Evolutionary conservation across 352 stramenopile genomes (phyloP).

Genomic region (Pythium plurisporium): DNA sequence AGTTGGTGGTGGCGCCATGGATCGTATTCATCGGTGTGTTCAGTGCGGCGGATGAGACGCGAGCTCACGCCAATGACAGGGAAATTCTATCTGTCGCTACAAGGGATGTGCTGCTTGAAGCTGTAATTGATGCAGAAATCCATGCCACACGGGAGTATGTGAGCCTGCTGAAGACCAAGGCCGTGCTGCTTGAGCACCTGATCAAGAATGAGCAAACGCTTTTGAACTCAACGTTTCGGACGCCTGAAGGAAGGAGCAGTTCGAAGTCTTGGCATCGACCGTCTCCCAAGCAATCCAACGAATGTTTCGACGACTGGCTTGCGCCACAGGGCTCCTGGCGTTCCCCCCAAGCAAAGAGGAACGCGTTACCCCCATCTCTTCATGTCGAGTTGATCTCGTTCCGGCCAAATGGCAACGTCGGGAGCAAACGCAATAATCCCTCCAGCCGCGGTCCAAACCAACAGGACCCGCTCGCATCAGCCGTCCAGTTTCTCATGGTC

Average conservation of each 20-base stretch:
- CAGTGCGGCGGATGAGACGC: not conserved
- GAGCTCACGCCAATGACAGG: not conserved
- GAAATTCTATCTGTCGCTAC: not conserved
- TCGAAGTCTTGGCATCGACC: slow-evolving; percentile 2
- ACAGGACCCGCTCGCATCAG: not conserved
- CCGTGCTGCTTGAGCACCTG: not conserved
- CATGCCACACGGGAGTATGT: slow-evolving; percentile 8
- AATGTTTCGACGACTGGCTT: slow-evolving; percentile 20
- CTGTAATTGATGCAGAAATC: slow-evolving; percentile 16
- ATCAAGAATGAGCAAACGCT: slow-evolving; percentile 1
- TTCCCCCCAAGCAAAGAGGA: not conserved
- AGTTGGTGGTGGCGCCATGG: not conserved
- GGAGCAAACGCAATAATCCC: not conserved
- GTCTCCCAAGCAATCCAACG: not conserved
- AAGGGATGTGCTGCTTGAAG: not conserved
- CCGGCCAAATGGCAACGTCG: slow-evolving; percentile 3
- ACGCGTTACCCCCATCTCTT: not conserved
- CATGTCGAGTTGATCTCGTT: slow-evolving; percentile 23
- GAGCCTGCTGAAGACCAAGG: slow-evolving; percentile 4
- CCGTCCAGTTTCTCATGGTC: slow-evolving; percentile 18
- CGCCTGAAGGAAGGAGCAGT: not conserved
- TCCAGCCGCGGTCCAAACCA: not conserved
- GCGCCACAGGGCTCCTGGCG: slow-evolving; percentile 7
- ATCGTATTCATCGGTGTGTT: not conserved
- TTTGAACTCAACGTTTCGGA: not conserved